Evolutionary conservation across 2,329 filamentous ascomycete species (phyloP).

Genomic region (Alternaria ethzedia): DNA sequence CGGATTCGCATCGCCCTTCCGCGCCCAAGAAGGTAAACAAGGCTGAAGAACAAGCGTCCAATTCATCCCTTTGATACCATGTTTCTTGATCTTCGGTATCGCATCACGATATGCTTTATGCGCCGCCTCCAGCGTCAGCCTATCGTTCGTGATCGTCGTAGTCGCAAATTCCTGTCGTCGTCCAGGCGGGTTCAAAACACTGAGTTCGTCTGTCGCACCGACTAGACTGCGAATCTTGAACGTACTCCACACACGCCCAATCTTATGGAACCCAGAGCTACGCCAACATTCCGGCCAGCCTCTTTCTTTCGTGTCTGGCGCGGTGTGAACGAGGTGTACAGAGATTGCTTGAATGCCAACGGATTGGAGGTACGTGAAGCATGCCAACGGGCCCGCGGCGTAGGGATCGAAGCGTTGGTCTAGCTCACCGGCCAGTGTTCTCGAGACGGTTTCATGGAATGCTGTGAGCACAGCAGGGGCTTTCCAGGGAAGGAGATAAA

Average conservation of each 20-base stretch:
- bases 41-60: constrained; percentile 42
- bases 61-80: constrained; percentile 33
- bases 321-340: constrained; percentile 53
- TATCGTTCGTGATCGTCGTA: constrained; percentile 49
- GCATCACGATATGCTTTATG: constrained; percentile 38
- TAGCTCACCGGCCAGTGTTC: constrained; percentile 2
- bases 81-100: constrained; percentile 28
- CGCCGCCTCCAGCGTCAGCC: constrained; percentile 32
- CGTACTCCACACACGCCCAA: constrained; percentile 47
- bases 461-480: constrained; percentile 11
- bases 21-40: constrained; percentile 20
- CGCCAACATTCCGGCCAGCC: constrained; percentile 42
- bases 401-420: constrained; percentile 45
- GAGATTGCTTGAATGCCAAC: constrained; percentile 58
- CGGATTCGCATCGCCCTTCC: constrained; percentile 18
- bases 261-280: constrained; percentile 34
- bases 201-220: constrained; percentile 45
- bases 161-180: constrained; percentile 41
- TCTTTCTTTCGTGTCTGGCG: constrained; percentile 23
- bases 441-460: constrained; percentile 6
- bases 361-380: constrained; percentile 64
- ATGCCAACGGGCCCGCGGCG: constrained; percentile 59
- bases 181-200: constrained; percentile 16
- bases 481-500: constrained; percentile 22
- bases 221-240: constrained; percentile 40